Evolutionary conservation across 2,329 filamentous ascomycete species (phyloP), one percentile per base, ranked within the genome.

Genomic region (Pseudocercospora crystallina): DNA sequence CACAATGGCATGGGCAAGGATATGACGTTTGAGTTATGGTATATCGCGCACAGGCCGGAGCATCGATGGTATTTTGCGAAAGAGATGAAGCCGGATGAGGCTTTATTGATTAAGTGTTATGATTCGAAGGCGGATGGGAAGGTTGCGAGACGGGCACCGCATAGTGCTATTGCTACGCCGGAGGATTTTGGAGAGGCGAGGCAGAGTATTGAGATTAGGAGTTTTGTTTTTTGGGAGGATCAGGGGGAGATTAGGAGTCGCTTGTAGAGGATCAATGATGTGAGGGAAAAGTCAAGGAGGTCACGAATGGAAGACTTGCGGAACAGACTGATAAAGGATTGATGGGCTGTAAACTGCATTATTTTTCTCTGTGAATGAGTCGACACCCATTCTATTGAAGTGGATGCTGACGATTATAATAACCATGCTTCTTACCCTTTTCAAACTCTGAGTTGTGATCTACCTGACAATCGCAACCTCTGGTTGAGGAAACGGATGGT

Each of bases 141-240:
- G 3, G 42, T 38, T 5, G 55, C 55, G 31, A 51, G 49, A 31
- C 35, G 50, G 17, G 41, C 43, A 5, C 44, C 55, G 10, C 57
- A 56, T 20, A 48, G 37, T 34, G 54, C 50, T 1, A 44, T 56
- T 30, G 13, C 13, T 12, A 36, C 51, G 17, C 50, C 50, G 5
- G 31, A 31, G 5, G 54, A 53, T 26, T 37, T 38, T 31, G 51
- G 54, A 10, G 44, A 53, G 17, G 43, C 53, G 26, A 45, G 56
- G 26, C 45, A 58, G 39, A 58, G 56, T 14, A 51, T 58, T 41
- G 53, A 58, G 36, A 38, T 56, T n/a, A 48, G 56, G 32, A 53
- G 49, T 49, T n/a, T 52, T 1, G 53, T 54, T 8, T 52, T 56
- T 20, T 56, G 50, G 50, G 53, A 54, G 33, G 44, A 53, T 36